Evolutionary conservation across 768 basidiomycete genomes (phyloP).

Genomic region (Asterophora lycoperdoides): DNA sequence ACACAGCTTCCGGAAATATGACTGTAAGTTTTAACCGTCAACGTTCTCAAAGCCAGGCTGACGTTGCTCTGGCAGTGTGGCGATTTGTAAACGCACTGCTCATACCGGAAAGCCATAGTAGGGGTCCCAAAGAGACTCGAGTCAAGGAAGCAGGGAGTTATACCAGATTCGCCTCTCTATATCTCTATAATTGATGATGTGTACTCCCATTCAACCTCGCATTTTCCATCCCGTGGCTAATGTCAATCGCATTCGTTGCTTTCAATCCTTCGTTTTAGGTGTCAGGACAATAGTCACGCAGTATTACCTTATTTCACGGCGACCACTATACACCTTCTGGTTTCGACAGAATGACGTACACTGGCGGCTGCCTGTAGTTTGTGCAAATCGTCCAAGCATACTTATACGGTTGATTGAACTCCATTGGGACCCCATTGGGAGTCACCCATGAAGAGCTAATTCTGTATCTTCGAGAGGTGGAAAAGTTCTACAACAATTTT

Average conservation of each 20-base stretch:
- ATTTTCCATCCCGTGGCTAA: conserved; percentile 11
- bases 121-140: neutral
- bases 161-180: conserved; percentile 13
- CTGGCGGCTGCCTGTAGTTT: too few relatives aligned
- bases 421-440: too few relatives aligned
- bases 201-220: conserved; percentile 8
- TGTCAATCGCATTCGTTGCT: conserved; percentile 13
- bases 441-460: too few relatives aligned
- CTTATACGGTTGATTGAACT: neutral
- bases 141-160: conserved; percentile 9
- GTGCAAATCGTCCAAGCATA: too few relatives aligned
- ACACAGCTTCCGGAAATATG: conserved; percentile 52
- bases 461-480: conserved; percentile 19
- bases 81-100: neutral
- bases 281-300: neutral
- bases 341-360: too few relatives aligned
- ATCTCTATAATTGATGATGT: conserved; percentile 17
- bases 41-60: neutral
- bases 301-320: too few relatives aligned
- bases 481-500: conserved; percentile 61
- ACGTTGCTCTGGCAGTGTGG: conserved; percentile 3
- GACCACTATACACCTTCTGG: too few relatives aligned
- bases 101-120: conserved; percentile 1
- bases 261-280: neutral
- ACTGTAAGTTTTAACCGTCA: conserved; percentile 8